Evolutionary conservation across 2,329 filamentous ascomycete genomes (phyloP).

Genomic region (Arachnomyces sp.): DNA sequence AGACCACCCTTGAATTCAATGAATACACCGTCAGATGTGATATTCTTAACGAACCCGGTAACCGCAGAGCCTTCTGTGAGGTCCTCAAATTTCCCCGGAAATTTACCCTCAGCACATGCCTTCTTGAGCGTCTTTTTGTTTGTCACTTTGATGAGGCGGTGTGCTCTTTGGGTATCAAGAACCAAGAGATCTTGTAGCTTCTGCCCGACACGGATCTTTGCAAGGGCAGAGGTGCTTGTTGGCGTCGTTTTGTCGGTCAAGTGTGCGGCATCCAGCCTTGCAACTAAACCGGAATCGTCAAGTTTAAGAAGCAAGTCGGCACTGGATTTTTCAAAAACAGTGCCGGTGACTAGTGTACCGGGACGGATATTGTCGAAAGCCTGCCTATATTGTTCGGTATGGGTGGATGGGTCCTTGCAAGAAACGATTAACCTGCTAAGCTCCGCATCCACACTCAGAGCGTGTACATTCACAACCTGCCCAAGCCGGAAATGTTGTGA

Average conservation of each 20-base stretch:
- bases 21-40: conserved; percentile 72
- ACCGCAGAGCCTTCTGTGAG: conserved; percentile 60
- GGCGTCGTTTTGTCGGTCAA: conserved; percentile 74
- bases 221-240: conserved; percentile 68
- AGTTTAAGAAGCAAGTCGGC: conserved; percentile 72
- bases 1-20: conserved; percentile 76
- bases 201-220: conserved; percentile 77
- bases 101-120: conserved; percentile 60
- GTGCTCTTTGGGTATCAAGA: conserved; percentile 73
- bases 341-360: conserved; percentile 67
- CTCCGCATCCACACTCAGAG: conserved; percentile 69
- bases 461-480: conserved; percentile 83
- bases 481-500: conserved; percentile 80
- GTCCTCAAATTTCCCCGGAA: conserved; percentile 65
- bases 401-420: conserved; percentile 78
- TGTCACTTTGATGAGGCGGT: conserved; percentile 65
- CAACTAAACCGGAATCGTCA: conserved; percentile 63
- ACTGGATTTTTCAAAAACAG: conserved; percentile 70
- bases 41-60: conserved; percentile 75
- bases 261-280: conserved; percentile 66
- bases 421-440: conserved; percentile 71
- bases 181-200: conserved; percentile 73
- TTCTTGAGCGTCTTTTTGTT: conserved; percentile 77
- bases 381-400: conserved; percentile 65
- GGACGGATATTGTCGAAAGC: conserved; percentile 65